phyloP scores from a whole-genome alignment of 2,329 filamentous ascomycete genomes.

The Phialophora tarda region DNA sequence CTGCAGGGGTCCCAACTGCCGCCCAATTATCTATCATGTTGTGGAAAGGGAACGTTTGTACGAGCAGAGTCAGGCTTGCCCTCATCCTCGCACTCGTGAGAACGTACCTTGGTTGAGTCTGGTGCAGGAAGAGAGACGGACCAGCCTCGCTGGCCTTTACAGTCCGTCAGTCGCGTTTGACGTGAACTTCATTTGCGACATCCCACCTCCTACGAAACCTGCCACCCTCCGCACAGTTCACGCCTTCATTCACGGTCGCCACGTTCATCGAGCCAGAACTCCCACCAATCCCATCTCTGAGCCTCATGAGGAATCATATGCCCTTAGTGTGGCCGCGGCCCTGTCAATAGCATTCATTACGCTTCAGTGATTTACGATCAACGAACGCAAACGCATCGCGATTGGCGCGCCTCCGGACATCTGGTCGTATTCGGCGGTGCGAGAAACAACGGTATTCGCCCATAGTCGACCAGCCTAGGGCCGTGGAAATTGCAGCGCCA shows the following conservation, averaged over 20 bases:
- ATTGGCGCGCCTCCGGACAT: background rate
- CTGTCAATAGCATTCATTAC: conserved; percentile 23
- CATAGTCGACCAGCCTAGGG: background rate
- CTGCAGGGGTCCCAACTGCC: background rate
- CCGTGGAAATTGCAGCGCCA: conserved; percentile 7
- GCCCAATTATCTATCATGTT: conserved; percentile 4
- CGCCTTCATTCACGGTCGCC: background rate
- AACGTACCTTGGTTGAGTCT: background rate
- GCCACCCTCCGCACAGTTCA: conserved; percentile 1
- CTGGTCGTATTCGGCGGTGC: background rate
- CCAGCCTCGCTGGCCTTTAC: background rate
- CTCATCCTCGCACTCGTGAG: background rate
- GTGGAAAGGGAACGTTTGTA: background rate
- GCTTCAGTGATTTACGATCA: background rate
- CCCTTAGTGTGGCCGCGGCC: conserved; percentile 28
- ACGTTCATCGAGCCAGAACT: background rate
- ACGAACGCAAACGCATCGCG: conserved; percentile 1
- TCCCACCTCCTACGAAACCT: background rate
- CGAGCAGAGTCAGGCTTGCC: background rate
- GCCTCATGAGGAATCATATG: conserved; percentile 24
- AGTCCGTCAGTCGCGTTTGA: background rate
- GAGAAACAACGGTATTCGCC: background rate
- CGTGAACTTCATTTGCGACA: background rate
- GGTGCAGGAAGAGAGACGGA: background rate
- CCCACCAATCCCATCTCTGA: background rate